Conservation (phyloP, 257 asterid species). For the Primulina huaijiensis region DNA sequence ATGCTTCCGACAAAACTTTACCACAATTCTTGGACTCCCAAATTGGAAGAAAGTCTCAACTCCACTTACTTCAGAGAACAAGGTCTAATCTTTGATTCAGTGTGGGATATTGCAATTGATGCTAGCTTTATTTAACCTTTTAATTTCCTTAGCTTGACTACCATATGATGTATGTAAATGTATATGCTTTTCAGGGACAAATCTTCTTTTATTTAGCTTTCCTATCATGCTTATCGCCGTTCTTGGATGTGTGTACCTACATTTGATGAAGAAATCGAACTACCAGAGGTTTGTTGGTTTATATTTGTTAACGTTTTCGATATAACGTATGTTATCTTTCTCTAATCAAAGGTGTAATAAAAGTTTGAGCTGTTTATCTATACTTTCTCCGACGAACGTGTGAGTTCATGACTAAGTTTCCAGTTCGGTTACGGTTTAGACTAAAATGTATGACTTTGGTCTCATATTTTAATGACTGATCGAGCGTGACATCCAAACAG, state of each 20-base stretch:
- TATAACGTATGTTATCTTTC: no score
- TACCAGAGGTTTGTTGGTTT: slow-evolving; percentile 28
- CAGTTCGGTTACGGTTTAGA: no score
- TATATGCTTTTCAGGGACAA: slow-evolving; percentile 39
- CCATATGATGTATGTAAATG: no score
- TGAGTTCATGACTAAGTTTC: no score
- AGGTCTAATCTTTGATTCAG: slow-evolving; percentile 24
- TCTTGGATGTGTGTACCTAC: slow-evolving; percentile 54
- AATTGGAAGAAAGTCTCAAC: slow-evolving; percentile 29
- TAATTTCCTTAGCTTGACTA: no score
- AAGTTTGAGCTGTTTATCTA: no score
- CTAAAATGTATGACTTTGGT: not conserved
- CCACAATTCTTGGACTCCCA: slow-evolving; percentile 44
- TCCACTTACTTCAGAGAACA: slow-evolving; percentile 56
- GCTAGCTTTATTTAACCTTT: not conserved
- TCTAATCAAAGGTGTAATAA: no score
- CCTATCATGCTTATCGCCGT: slow-evolving; percentile 47
- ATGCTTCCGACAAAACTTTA: slow-evolving; percentile 51
- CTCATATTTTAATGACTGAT: not conserved
- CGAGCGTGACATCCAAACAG: slow-evolving; percentile 23
- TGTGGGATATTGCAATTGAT: not conserved
- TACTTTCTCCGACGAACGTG: no score
- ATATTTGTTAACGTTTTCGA: no score
- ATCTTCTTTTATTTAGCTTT: slow-evolving; percentile 51
- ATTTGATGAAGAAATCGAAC: slow-evolving; percentile 36